A percentile compares a stretch with the other conserved stretches of the same genome.
Evolutionary conservation across 192 early-diverging fungal species (phyloP).

Genomic region (Backusella sp.): DNA sequence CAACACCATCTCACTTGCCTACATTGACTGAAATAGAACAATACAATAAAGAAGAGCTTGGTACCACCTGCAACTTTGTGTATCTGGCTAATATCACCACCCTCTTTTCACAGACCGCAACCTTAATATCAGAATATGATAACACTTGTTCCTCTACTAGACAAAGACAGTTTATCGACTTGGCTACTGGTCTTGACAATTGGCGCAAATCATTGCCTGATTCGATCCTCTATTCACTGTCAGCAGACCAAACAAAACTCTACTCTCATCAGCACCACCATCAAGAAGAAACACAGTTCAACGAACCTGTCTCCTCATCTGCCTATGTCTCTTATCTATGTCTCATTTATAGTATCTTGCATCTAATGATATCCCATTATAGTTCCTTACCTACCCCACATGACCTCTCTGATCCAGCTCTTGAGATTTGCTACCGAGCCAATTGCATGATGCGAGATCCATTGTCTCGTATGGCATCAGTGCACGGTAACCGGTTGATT

Average conservation of each 20-base stretch:
- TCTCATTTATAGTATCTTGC: background rate
- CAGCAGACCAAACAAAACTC: background rate
- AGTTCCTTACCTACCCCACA: background rate
- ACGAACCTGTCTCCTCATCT: background rate
- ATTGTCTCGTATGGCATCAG: background rate
- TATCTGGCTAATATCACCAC: conserved; percentile 3
- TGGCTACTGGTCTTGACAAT: background rate
- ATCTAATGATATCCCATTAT: background rate
- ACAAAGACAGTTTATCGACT: background rate
- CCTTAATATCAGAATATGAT: background rate
- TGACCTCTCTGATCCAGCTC: background rate
- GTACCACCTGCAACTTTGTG: background rate
- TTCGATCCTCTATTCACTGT: background rate
- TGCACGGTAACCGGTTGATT: conserved; percentile 3
- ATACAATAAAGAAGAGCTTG: background rate
- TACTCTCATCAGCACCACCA: background rate
- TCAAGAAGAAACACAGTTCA: background rate
- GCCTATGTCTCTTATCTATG: background rate
- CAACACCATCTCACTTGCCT: background rate
- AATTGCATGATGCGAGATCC: background rate
- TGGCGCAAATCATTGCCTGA: background rate
- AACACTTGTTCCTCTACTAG: background rate
- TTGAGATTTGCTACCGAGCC: background rate
- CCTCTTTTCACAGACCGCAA: background rate
- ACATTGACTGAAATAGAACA: background rate